Conservation (phyloP, 345 rosid genomes). For the Atalantia buxifolia region DNA sequence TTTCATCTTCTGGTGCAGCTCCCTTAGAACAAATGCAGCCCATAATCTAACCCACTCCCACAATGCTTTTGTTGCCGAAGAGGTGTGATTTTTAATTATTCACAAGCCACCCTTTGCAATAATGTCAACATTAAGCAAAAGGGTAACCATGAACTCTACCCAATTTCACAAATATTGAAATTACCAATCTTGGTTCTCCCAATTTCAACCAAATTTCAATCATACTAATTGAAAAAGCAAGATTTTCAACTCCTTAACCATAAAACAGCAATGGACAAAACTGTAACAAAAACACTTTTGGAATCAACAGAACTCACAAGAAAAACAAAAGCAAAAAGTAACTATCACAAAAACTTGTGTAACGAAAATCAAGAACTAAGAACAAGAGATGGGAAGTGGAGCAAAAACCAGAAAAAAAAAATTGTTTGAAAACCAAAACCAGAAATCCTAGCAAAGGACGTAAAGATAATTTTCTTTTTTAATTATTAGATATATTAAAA, state of each 20-base stretch:
- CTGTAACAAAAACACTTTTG: not conserved
- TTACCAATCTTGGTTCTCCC: constrained; percentile 4
- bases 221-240: not conserved
- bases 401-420: not conserved
- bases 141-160: constrained; percentile 8
- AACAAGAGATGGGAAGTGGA: not conserved
- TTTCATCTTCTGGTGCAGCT: constrained; percentile 37
- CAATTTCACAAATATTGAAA: not conserved
- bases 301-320: not conserved
- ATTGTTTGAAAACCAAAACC: constrained; percentile 9
- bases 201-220: not conserved
- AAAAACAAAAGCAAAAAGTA: not conserved
- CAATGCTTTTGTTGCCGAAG: not conserved
- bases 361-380: not conserved
- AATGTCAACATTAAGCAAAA: constrained; percentile 11
- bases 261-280: not conserved
- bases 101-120: constrained; percentile 11
- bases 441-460: constrained; percentile 21
- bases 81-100: constrained; percentile 5
- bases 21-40: constrained; percentile 93
- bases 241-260: not conserved
- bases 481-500: too few relatives aligned
- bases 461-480: not conserved
- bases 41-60: constrained; percentile 41
- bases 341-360: not conserved